Evolutionary conservation across 2,329 filamentous ascomycete species (phyloP), one percentile per base, ranked within the genome.

Genomic region (Lasiodiplodia theobromae): DNA sequence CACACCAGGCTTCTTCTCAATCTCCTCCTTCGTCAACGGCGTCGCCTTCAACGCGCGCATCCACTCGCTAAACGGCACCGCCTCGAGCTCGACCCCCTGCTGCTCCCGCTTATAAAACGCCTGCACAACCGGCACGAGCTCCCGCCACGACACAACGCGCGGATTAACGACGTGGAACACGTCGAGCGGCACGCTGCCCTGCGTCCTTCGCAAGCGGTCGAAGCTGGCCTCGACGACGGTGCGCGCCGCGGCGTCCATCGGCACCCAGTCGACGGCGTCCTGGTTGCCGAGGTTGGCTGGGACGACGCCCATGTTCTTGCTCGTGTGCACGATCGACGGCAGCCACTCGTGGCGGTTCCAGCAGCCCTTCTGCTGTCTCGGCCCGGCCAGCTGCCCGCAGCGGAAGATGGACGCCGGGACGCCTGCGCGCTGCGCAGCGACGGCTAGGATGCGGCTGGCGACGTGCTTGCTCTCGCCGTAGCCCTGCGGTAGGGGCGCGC

Each of bases 391-490:
- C 66, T 79, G 77, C 4, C 77, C 76, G 4, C 73, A 73, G 4
- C 77, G 73, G 6, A 74, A 54, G 6, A 78, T 70, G 2, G 70
- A 71, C 5, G 70, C 70, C 6, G 70, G 70, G 10, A 77, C 68
- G 2, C 72, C 73, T 1, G 75, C 53, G 5, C 72, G 66, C n/a
- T 72, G 67, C 3, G 78, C 74, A 2, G 79, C 78, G 2, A 63
- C 70, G n/a, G 72, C 72, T 0, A 78, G 71, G 37, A 81, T 77
- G 21, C 74, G 71, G 7, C 74, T 73, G 0, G 77, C 72, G 5
- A 82, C 75, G 52, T 78, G 74, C 67, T 82, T 82, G 14, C 74
- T 76, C 57, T 80, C 74, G 23, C 76, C 79, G 64, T 82, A 82
- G 21, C 80, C 80, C 52, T 77, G 77, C 8, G 74, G 71, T 0